Conservation (phyloP, 306 rosid species). For the Crotalaria pallida region DNA sequence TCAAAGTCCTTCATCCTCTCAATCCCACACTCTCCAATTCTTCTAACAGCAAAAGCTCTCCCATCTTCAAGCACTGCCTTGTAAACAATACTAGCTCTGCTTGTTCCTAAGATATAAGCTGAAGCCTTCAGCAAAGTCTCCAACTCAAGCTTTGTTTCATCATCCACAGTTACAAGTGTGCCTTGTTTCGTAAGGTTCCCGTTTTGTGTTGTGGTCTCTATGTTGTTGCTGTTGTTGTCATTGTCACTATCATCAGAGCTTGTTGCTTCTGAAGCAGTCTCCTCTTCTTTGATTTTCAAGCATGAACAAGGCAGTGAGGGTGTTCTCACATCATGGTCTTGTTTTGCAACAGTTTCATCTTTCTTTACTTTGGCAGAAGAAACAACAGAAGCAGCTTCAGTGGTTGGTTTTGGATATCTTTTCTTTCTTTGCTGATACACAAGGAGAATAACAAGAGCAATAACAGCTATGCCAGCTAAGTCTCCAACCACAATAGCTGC, state of each 20-base stretch:
- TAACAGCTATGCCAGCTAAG: conserved; percentile 52
- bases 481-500: conserved; percentile 71
- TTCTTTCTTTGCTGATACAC: conserved; percentile 56
- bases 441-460: conserved; percentile 47
- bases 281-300: conserved; percentile 52
- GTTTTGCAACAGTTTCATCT: conserved; percentile 13
- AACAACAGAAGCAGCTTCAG: neutral
- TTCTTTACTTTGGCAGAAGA: conserved; percentile 13
- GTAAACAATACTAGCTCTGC: conserved; percentile 67
- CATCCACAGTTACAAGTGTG: conserved; percentile 55
- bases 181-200: conserved; percentile 31
- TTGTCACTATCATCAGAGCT: conserved; percentile 78
- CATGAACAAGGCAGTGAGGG: conserved; percentile 47
- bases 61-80: conserved; percentile 83
- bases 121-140: conserved; percentile 82
- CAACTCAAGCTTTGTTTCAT: conserved; percentile 58
- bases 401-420: conserved; percentile 13
- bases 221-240: conserved; percentile 21
- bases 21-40: conserved; percentile 62
- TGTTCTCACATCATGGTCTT: conserved; percentile 13
- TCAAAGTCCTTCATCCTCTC: conserved; percentile 74
- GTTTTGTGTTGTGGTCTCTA: neutral
- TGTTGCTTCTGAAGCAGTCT: conserved; percentile 55
- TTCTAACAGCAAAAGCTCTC: conserved; percentile 67
- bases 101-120: conserved; percentile 68